phyloP scores from a whole-genome alignment of 2,329 filamentous ascomycete genomes.

The Aureobasidium sp. region DNA sequence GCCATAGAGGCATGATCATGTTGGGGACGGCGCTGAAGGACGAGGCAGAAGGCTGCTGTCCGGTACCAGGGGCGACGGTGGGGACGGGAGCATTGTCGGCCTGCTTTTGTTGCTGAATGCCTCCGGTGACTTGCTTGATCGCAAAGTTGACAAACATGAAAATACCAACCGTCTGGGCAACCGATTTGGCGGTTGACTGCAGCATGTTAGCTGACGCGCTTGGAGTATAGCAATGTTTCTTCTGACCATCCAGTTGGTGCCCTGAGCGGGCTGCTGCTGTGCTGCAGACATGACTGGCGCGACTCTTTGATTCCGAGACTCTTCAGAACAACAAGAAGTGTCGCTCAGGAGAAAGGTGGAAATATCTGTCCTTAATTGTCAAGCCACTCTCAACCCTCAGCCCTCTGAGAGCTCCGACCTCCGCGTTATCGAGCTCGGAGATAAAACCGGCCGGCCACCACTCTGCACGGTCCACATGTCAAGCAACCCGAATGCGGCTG shows the following conservation, averaged over 20 bases:
- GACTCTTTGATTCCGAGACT: not conserved
- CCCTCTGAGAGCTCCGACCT: not conserved
- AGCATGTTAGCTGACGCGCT: not conserved
- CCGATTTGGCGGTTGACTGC: constrained; percentile 17
- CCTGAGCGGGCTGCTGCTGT: constrained; percentile 7
- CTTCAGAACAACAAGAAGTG: not conserved
- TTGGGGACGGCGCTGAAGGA: constrained; percentile 56
- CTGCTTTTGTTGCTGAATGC: constrained; percentile 16
- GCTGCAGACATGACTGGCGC: constrained; percentile 12
- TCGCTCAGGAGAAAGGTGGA: not conserved
- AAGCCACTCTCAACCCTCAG: not conserved
- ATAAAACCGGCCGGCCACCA: not conserved
- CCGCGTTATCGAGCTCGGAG: not conserved
- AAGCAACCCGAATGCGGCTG: not conserved
- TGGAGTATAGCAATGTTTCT: not conserved
- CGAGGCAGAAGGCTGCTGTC: not conserved
- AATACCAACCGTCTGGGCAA: constrained; percentile 48
- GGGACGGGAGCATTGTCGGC: constrained; percentile 10
- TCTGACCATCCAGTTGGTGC: not conserved
- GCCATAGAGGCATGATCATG: constrained; percentile 80
- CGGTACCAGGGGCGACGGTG: constrained; percentile 4
- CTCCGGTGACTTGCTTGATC: constrained; percentile 46
- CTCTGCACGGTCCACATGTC: not conserved
- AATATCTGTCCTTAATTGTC: not conserved
- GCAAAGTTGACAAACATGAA: constrained; percentile 51